Conservation (phyloP, 2,329 filamentous ascomycete species). For the Elsinoe arachidis region DNA sequence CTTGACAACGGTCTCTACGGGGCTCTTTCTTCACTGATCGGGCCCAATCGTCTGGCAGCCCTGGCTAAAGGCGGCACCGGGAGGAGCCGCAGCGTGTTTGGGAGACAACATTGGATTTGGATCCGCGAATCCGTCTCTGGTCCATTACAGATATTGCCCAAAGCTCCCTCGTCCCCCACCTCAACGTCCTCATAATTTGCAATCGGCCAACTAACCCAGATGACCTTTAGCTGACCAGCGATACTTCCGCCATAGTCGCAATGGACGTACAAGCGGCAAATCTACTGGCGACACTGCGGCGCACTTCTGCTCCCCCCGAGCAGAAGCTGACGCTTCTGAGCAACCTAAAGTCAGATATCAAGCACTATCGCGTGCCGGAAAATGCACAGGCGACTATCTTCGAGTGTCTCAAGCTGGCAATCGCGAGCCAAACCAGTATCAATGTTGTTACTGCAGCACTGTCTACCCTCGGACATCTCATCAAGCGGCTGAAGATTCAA, state of each 20-base stretch:
- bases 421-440: conserved; percentile 65
- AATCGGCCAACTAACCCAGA: neutral
- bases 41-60: neutral
- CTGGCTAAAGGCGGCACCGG: conserved; percentile 11
- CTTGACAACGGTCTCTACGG: conserved; percentile 11
- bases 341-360: conserved; percentile 72
- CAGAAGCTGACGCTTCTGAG: conserved; percentile 61
- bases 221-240: neutral
- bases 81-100: conserved; percentile 11
- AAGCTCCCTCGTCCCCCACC: conserved; percentile 3
- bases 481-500: conserved; percentile 79
- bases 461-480: conserved; percentile 75
- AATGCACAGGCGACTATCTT: conserved; percentile 63
- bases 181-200: conserved; percentile 1
- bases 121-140: neutral
- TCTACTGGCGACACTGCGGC: conserved; percentile 47
- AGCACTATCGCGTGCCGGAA: conserved; percentile 84
- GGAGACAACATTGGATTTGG: conserved; percentile 11
- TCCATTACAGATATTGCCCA: neutral
- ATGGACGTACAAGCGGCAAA: conserved; percentile 52
- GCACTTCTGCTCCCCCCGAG: conserved; percentile 59
- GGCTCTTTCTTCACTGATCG: neutral
- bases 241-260: conserved; percentile 7
- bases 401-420: conserved; percentile 68
- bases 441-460: conserved; percentile 72